These are phyloP conservation scores for Gleditsia sinensis DNA, from an alignment of 306 rosid species.

Conservation along the genomic window DNA sequence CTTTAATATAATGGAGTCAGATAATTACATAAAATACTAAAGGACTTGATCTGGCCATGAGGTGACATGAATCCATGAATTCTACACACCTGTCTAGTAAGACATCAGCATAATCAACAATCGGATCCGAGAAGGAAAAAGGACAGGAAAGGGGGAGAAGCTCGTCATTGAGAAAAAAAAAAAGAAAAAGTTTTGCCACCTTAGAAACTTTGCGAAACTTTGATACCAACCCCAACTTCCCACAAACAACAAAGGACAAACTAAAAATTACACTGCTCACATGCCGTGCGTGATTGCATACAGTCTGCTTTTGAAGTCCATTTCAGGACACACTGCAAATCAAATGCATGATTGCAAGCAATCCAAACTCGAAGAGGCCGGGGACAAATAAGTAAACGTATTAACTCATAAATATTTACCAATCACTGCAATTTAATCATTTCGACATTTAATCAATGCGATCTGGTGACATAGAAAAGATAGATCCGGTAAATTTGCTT, in stretches of 20 bases:
- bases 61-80: not conserved
- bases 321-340: constrained; percentile 85
- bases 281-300: constrained; percentile 75
- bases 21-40: not conserved
- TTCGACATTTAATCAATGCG: not conserved
- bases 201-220: not conserved
- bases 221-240: not conserved
- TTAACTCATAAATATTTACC: too few species aligned
- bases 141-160: not conserved
- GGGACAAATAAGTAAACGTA: not conserved
- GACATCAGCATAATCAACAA: not conserved
- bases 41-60: not conserved
- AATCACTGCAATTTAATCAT: not conserved
- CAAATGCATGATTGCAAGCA: constrained; percentile 85
- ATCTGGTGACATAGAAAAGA: not conserved
- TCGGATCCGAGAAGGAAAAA: not conserved
- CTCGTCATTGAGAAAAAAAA: not conserved
- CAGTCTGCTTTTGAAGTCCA: constrained; percentile 85
- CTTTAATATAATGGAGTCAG: not conserved
- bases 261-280: constrained; percentile 13
- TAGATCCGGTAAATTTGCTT: not conserved
- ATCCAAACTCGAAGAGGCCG: constrained; percentile 80
- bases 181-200: not conserved
- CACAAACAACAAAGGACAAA: not conserved
- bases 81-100: not conserved